phyloP scores from a whole-genome alignment of 2,329 filamentous ascomycete species.

The Ophiostoma sp. region DNA sequence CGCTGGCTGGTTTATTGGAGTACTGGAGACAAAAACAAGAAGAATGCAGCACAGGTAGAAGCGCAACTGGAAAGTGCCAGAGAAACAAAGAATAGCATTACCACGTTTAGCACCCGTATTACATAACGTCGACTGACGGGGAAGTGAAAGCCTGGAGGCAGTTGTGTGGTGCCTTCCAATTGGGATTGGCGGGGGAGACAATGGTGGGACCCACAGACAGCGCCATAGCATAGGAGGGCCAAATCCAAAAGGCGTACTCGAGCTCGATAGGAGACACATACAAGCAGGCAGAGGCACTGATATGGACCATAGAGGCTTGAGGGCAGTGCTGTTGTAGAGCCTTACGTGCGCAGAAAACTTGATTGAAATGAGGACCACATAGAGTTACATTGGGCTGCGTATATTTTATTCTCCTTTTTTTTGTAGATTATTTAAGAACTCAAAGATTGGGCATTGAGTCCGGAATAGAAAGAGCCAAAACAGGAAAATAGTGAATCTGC shows the following conservation, averaged over 20 bases:
- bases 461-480: not conserved
- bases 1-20: not conserved
- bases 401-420: not conserved
- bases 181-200: conserved; percentile 23
- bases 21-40: not conserved
- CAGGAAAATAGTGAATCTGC: not conserved
- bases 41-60: not conserved
- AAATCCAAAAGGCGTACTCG: conserved; percentile 9
- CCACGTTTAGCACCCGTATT: conserved; percentile 6
- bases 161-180: conserved; percentile 15
- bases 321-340: not conserved
- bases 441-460: not conserved
- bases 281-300: not conserved
- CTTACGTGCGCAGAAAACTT: not conserved
- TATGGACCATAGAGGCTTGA: not conserved
- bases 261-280: not conserved
- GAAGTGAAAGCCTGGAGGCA: not conserved
- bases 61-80: not conserved
- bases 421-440: not conserved
- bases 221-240: not conserved
- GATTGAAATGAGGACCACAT: not conserved
- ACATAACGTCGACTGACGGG: conserved; percentile 5
- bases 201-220: conserved; percentile 3
- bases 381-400: conserved; percentile 4
- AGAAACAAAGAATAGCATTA: not conserved